phyloP scores from a whole-genome alignment of 2,329 filamentous ascomycete genomes.

The Claviceps humidiphila region DNA sequence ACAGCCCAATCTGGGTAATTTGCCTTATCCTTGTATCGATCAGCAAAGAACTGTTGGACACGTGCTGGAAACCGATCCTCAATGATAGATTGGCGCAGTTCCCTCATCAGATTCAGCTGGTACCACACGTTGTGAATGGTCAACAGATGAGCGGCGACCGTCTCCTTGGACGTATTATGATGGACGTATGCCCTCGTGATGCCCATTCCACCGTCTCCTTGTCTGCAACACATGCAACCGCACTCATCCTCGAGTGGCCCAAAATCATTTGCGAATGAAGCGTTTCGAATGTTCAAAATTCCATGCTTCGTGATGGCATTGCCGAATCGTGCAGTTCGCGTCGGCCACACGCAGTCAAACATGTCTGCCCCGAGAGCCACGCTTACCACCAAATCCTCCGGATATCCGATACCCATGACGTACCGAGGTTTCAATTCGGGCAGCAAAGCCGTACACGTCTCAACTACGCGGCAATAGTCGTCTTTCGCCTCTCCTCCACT shows the following conservation, averaged over 20 bases:
- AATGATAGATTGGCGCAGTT: slow-evolving; percentile 62
- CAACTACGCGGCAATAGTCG: slow-evolving; percentile 83
- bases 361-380: slow-evolving; percentile 93
- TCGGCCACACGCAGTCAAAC: slow-evolving; percentile 99
- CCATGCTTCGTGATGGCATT: slow-evolving; percentile 78
- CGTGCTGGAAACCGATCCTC: slow-evolving; percentile 71
- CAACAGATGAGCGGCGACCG: slow-evolving; percentile 69
- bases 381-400: slow-evolving; percentile 87
- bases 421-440: slow-evolving; percentile 92
- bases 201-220: slow-evolving; percentile 56
- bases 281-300: slow-evolving; percentile 72
- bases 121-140: slow-evolving; percentile 97
- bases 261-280: slow-evolving; percentile 66
- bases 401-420: slow-evolving; percentile 97
- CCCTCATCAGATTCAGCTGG: slow-evolving; percentile 70
- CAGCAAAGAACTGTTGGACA: slow-evolving; percentile 62
- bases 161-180: slow-evolving; percentile 89
- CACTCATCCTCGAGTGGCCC: slow-evolving; percentile 72
- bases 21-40: slow-evolving; percentile 49
- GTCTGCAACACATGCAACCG: slow-evolving; percentile 63
- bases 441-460: slow-evolving; percentile 70
- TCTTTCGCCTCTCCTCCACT: slow-evolving; percentile 91
- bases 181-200: slow-evolving; percentile 83
- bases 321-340: slow-evolving; percentile 86
- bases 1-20: slow-evolving; percentile 77